Percentiles rank a stretch among this genome's conserved stretches.
phyloP scores from a whole-genome alignment of 2,329 filamentous ascomycete genomes.

The Penicillium paneum region DNA sequence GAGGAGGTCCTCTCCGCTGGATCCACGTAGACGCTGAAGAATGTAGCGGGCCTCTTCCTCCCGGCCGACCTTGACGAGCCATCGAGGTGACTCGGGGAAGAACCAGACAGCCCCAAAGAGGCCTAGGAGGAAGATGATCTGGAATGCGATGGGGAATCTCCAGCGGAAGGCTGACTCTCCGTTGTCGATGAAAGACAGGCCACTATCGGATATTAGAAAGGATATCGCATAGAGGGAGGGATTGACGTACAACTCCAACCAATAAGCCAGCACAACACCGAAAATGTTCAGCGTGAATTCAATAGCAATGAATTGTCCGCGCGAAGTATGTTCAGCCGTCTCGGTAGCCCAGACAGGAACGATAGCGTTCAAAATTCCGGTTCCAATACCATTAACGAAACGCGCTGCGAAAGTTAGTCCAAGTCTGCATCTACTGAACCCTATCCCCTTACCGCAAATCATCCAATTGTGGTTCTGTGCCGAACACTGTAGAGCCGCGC shows the following conservation, averaged over 20 bases:
- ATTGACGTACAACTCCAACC: slow-evolving; percentile 51
- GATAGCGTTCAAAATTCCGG: slow-evolving; percentile 67
- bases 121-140: slow-evolving; percentile 61
- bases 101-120: slow-evolving; percentile 60
- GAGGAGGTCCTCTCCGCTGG: slow-evolving; percentile 50
- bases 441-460: slow-evolving; percentile 55
- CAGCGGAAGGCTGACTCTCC: slow-evolving; percentile 59
- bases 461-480: slow-evolving; percentile 67
- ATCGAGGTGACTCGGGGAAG: slow-evolving; percentile 63
- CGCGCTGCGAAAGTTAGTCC: slow-evolving; percentile 43
- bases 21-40: slow-evolving; percentile 61
- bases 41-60: slow-evolving; percentile 67
- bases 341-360: slow-evolving; percentile 71
- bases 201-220: slow-evolving; percentile 33
- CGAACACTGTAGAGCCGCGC: slow-evolving; percentile 62
- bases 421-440: background rate
- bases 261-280: slow-evolving; percentile 63
- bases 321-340: slow-evolving; percentile 63
- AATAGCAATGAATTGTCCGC: slow-evolving; percentile 67
- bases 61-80: slow-evolving; percentile 62
- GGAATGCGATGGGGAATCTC: slow-evolving; percentile 68
- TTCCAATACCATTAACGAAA: slow-evolving; percentile 63
- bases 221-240: too few relatives aligned
- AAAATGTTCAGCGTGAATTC: slow-evolving; percentile 73
- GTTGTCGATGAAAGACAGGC: slow-evolving; percentile 59